A percentile compares a stretch with the other conserved stretches of the same genome.
phyloP scores from a whole-genome alignment of 192 early-diverging fungal species.

The Entophlyctis luteolus region DNA sequence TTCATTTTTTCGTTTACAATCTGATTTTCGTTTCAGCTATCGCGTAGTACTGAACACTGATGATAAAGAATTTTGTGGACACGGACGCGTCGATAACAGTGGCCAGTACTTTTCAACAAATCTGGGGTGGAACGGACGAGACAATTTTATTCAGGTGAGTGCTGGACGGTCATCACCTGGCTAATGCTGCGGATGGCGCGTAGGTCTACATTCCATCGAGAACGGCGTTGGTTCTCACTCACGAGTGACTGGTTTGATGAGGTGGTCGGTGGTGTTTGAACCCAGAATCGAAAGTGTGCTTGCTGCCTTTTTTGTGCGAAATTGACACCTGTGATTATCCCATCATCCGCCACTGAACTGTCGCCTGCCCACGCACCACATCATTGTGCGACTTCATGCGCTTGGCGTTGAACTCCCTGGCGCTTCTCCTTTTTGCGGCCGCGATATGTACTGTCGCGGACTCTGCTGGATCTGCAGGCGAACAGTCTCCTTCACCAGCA shows the following conservation, averaged over 20 bases:
- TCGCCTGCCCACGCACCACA: background rate
- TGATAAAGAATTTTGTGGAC: constrained; percentile 71
- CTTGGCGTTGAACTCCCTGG: background rate
- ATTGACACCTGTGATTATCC: background rate
- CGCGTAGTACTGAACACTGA: constrained; percentile 76
- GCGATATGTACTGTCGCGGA: no score
- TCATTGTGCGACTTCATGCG: background rate
- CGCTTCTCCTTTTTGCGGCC: background rate
- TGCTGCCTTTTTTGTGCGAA: background rate
- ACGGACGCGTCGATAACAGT: constrained; percentile 64
- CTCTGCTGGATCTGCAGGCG: no score
- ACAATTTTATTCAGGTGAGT: constrained; percentile 70
- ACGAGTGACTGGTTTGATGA: background rate
- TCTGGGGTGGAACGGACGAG: constrained; percentile 66
- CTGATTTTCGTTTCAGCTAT: constrained; percentile 36
- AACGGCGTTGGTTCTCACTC: constrained; percentile 60
- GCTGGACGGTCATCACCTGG: no score
- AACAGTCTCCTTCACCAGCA: no score
- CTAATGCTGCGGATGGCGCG: constrained; percentile 8
- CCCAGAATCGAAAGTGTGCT: background rate
- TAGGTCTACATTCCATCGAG: constrained; percentile 77
- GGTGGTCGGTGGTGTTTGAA: background rate
- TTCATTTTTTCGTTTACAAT: background rate
- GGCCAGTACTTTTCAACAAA: constrained; percentile 69
- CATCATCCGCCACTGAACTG: background rate